These are phyloP conservation scores for Ascocoryne sarcoides DNA, from an alignment of 2,329 filamentous ascomycete species.

Conservation along the genomic window DNA sequence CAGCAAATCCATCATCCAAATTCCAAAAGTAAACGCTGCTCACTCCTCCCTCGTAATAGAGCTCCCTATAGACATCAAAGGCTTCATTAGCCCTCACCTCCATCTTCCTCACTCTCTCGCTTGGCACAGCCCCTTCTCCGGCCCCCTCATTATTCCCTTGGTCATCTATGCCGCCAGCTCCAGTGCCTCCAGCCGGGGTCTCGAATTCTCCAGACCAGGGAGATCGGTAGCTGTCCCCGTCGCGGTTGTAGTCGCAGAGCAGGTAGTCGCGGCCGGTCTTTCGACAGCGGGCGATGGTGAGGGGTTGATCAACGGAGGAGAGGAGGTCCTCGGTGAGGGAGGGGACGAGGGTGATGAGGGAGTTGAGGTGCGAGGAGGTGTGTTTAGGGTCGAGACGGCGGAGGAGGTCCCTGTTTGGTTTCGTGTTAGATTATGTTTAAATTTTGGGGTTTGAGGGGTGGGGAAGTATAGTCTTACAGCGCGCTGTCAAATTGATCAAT, in stretches of 20 bases:
- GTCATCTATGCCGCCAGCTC: slow-evolving; percentile 42
- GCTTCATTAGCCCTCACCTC: slow-evolving; percentile 91
- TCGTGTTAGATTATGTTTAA: slow-evolving; percentile 1
- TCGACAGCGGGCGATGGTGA: slow-evolving; percentile 76
- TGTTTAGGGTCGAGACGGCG: slow-evolving; percentile 93
- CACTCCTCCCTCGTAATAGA: slow-evolving; percentile 95
- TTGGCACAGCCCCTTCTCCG: slow-evolving; percentile 76
- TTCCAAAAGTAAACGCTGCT: slow-evolving; percentile 98
- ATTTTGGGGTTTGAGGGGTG: not conserved
- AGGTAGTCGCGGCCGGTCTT: slow-evolving; percentile 92
- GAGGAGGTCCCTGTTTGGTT: slow-evolving; percentile 75
- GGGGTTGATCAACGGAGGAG: slow-evolving; percentile 92
- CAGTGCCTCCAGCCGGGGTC: slow-evolving; percentile 66
- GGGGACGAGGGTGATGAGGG: slow-evolving; percentile 80
- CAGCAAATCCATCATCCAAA: slow-evolving; percentile 93
- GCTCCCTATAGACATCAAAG: slow-evolving; percentile 91
- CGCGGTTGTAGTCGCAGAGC: slow-evolving; percentile 98
- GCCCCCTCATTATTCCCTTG: slow-evolving; percentile 46
- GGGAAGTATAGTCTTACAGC: slow-evolving; percentile 21
- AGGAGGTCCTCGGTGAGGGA: slow-evolving; percentile 95
- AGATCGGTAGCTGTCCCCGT: slow-evolving; percentile 93
- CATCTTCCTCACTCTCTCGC: slow-evolving; percentile 85
- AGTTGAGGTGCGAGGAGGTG: slow-evolving; percentile 78
- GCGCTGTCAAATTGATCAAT: slow-evolving; percentile 30
- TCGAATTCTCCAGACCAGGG: slow-evolving; percentile 99